Conservation (phyloP, 306 rosid genomes). For the Pyrus communis region DNA sequence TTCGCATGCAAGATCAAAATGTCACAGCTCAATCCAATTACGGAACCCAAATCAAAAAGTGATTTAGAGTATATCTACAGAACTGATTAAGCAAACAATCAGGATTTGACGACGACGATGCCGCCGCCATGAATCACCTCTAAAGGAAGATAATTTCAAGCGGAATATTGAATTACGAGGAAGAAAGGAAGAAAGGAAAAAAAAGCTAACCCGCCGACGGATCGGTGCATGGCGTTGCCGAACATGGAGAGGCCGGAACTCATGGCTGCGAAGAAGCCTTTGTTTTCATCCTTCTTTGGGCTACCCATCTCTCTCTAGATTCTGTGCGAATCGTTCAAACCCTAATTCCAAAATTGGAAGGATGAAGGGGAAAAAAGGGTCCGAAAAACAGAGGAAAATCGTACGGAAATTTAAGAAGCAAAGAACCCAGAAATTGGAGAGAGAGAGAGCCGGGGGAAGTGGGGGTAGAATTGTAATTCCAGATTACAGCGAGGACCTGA, state of each 20-base stretch:
- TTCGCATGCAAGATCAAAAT: neutral
- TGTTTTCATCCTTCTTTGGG: constrained; percentile 40
- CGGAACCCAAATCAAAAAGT: neutral
- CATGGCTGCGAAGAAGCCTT: constrained; percentile 70
- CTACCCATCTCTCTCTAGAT: constrained; percentile 34
- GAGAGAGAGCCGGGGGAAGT: neutral
- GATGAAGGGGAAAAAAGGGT: neutral
- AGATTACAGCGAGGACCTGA: too few species aligned
- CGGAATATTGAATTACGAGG: neutral
- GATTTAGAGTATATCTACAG: neutral
- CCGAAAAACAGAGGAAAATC: neutral
- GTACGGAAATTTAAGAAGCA: neutral
- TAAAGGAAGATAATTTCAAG: too few species aligned
- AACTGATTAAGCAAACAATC: neutral
- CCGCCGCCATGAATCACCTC: neutral
- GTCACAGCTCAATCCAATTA: neutral
- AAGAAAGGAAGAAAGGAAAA: neutral
- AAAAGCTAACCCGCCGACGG: constrained; percentile 68
- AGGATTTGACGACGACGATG: neutral
- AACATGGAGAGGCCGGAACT: constrained; percentile 60
- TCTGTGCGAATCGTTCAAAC: neutral
- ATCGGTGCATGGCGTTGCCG: constrained; percentile 83
- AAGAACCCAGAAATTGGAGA: too few species aligned
- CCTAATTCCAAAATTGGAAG: neutral
- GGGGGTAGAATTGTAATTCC: too few species aligned